Evolutionary conservation across 2,329 filamentous ascomycete species (phyloP).

Genomic region (Pestalotiopsis sp.): DNA sequence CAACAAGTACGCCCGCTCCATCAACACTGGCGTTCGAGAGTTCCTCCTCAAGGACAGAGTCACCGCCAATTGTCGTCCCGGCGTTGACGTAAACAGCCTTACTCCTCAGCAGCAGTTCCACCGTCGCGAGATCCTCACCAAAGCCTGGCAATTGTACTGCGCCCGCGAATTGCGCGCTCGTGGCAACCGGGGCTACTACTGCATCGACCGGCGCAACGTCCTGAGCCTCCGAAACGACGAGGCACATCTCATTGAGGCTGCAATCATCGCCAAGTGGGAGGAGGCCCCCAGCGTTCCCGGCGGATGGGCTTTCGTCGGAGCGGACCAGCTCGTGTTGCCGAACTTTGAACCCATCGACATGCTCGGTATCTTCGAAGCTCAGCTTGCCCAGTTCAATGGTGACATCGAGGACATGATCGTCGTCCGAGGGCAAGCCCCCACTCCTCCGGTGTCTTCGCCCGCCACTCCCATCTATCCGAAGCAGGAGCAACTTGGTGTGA

Average conservation of each 20-base stretch:
- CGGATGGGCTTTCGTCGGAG: background rate
- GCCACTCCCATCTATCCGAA: background rate
- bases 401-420: background rate
- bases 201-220: background rate
- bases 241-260: background rate
- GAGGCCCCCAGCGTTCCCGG: background rate
- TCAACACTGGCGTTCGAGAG: background rate
- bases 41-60: background rate
- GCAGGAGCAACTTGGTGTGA: no score
- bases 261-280: background rate
- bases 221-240: background rate
- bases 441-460: background rate
- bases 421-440: background rate
- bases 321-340: background rate
- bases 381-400: background rate
- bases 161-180: background rate
- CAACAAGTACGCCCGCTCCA: background rate
- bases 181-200: background rate
- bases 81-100: background rate
- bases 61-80: background rate
- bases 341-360: background rate
- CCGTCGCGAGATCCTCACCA: background rate
- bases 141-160: background rate
- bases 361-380: background rate
- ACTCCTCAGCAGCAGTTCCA: background rate